Conservation (phyloP, 2,329 filamentous ascomycete genomes). For the Penicillium sp. region DNA sequence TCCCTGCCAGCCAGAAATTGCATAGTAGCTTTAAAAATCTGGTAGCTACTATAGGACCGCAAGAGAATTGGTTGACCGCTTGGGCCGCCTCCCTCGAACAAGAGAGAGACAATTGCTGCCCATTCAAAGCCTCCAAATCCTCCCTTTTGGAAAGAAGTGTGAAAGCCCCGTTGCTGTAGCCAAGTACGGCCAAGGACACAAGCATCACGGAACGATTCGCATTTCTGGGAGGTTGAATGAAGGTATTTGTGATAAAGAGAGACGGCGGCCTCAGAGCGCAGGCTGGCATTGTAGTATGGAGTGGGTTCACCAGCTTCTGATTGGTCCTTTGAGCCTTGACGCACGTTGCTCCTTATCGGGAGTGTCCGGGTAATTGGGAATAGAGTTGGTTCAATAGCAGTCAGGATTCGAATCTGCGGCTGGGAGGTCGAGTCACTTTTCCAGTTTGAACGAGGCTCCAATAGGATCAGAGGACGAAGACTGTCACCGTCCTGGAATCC, state of each 20-base stretch:
- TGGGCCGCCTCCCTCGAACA: constrained; percentile 75
- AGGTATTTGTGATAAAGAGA: constrained; percentile 74
- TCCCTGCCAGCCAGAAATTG: constrained; percentile 80
- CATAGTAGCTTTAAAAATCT: constrained; percentile 91
- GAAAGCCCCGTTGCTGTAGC: constrained; percentile 84
- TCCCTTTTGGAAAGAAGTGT: constrained; percentile 66
- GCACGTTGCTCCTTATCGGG: constrained; percentile 69
- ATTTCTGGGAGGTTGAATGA: constrained; percentile 67
- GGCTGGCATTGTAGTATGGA: constrained; percentile 83
- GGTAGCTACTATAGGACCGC: constrained; percentile 80
- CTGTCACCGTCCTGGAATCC: constrained; percentile 70
- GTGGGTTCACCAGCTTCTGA: constrained; percentile 57
- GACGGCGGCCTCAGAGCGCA: constrained; percentile 75
- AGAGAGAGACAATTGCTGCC: constrained; percentile 74
- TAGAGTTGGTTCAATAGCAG: constrained; percentile 66
- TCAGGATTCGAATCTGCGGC: constrained; percentile 73
- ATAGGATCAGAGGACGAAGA: constrained; percentile 68
- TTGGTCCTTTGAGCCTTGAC: constrained; percentile 50
- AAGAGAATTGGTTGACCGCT: constrained; percentile 73
- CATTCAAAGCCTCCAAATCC: constrained; percentile 96
- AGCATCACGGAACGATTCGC: constrained; percentile 74
- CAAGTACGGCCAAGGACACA: constrained; percentile 84
- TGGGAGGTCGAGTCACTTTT: constrained; percentile 44
- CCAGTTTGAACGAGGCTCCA: constrained; percentile 38
- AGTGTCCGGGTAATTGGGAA: constrained; percentile 73